A percentile compares a stretch with the other conserved stretches of the same genome.
Evolutionary conservation across 2,329 filamentous ascomycete species (phyloP).

Genomic region (Aureobasidium pullulans): DNA sequence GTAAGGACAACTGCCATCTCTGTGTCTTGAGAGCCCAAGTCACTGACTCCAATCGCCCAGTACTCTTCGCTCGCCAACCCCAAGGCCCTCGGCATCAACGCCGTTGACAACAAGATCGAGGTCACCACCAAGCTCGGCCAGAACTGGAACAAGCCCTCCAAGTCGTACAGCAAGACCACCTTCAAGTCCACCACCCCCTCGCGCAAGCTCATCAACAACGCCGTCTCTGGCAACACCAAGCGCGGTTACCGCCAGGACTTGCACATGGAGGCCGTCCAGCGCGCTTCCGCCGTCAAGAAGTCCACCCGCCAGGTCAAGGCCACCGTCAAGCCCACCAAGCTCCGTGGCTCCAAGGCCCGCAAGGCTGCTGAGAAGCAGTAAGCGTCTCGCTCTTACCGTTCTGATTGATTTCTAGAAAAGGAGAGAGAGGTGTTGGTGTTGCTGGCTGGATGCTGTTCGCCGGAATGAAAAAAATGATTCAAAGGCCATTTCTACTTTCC

Average conservation of each 20-base stretch:
- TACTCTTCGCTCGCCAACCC: conserved; percentile 83
- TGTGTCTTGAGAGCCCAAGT: no score
- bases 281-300: conserved; percentile 68
- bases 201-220: conserved; percentile 83
- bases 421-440: not conserved
- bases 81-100: conserved; percentile 74
- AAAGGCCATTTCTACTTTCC: not conserved
- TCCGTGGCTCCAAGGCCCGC: conserved; percentile 70
- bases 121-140: conserved; percentile 79
- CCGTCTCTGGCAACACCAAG: conserved; percentile 78
- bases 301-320: conserved; percentile 75
- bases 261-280: conserved; percentile 62
- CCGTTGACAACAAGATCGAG: conserved; percentile 72
- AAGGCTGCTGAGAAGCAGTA: conserved; percentile 43
- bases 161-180: conserved; percentile 56
- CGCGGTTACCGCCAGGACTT: conserved; percentile 64
- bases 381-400: not conserved
- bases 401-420: not conserved
- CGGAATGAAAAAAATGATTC: conserved; percentile 12
- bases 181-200: conserved; percentile 66
- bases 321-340: conserved; percentile 59
- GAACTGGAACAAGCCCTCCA: conserved; percentile 64
- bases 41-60: conserved; percentile 37
- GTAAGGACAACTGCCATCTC: conserved; percentile 40
- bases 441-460: not conserved